These are phyloP conservation scores for Tympanopsis confertula DNA, from an alignment of 2,329 filamentous ascomycete species.

Conservation along the genomic window DNA sequence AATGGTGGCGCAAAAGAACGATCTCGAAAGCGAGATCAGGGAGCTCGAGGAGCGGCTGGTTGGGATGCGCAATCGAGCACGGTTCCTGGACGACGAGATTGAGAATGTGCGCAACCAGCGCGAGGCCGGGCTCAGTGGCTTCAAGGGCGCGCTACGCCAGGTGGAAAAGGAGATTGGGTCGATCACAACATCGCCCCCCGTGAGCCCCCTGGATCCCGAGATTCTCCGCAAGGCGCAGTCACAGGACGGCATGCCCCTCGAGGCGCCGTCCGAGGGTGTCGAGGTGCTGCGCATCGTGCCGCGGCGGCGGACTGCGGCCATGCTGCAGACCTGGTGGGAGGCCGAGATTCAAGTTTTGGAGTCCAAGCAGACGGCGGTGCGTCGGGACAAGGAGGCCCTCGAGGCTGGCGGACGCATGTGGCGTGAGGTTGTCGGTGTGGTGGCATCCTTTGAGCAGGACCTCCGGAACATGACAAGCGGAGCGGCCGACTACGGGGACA, in stretches of 20 bases:
- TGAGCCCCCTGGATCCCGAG: conserved; percentile 37
- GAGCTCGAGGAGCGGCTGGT: conserved; percentile 53
- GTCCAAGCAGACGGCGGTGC: conserved; percentile 39
- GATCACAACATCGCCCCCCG: conserved; percentile 46
- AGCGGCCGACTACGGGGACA: conserved; percentile 13
- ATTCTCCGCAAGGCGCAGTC: conserved; percentile 16
- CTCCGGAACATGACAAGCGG: conserved; percentile 42
- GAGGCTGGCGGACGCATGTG: conserved; percentile 58
- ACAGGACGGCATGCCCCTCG: conserved; percentile 8
- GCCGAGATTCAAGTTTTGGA: conserved; percentile 46
- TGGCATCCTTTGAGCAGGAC: conserved; percentile 54
- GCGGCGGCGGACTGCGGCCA: conserved; percentile 53
- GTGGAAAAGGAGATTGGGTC: conserved; percentile 49
- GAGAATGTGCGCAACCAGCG: conserved; percentile 51
- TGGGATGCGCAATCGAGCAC: conserved; percentile 45
- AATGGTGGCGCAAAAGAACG: conserved; percentile 40
- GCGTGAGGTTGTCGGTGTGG: conserved; percentile 45
- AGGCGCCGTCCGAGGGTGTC: conserved; percentile 23
- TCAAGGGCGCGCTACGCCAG: conserved; percentile 53
- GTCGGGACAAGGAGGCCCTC: conserved; percentile 51
- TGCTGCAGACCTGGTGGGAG: conserved; percentile 64
- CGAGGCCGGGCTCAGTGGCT: conserved; percentile 63
- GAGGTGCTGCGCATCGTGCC: conserved; percentile 51
- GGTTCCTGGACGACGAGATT: conserved; percentile 47
- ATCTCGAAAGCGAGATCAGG: conserved; percentile 50